Evolutionary conservation across 441 rosid species (phyloP).

Genomic region (Erodium chrysanthum): DNA sequence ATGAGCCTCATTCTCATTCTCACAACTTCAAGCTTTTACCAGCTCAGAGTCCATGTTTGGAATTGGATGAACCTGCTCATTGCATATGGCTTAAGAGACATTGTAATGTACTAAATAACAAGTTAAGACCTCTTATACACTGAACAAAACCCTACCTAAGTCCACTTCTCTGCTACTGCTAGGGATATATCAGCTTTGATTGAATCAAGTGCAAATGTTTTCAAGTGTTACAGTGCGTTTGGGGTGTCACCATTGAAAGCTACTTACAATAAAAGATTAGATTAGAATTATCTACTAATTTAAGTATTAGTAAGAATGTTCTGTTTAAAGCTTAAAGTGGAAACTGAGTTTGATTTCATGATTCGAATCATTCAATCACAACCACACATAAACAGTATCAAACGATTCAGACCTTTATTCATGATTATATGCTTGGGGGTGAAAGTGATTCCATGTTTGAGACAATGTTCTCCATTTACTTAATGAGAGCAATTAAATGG

Average conservation of each 20-base stretch:
- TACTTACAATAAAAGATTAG: neutral
- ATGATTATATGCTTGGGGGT: neutral
- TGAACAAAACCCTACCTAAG: too few species aligned
- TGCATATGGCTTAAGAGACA: too few species aligned
- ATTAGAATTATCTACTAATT: neutral
- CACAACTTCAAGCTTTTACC: too few species aligned
- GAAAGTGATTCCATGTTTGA: neutral
- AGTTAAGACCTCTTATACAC: too few species aligned
- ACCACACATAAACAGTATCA: neutral
- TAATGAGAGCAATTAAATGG: neutral
- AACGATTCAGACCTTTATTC: neutral
- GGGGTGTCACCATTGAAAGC: neutral
- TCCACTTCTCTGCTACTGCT: too few species aligned
- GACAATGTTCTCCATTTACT: neutral
- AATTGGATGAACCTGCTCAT: too few species aligned
- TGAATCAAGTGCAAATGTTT: too few species aligned
- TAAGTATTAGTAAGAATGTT: neutral
- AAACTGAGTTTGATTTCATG: neutral
- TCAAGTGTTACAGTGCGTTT: neutral
- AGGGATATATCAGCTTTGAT: too few species aligned
- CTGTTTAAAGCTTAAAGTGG: neutral
- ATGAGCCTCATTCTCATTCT: too few species aligned
- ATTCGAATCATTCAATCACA: neutral
- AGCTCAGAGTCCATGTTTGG: too few species aligned
- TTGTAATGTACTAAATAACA: too few species aligned